Base-by-base conservation (phyloP, 495 filamentous ascomycete species). In the Aspergillus egyptiacus region DNA sequence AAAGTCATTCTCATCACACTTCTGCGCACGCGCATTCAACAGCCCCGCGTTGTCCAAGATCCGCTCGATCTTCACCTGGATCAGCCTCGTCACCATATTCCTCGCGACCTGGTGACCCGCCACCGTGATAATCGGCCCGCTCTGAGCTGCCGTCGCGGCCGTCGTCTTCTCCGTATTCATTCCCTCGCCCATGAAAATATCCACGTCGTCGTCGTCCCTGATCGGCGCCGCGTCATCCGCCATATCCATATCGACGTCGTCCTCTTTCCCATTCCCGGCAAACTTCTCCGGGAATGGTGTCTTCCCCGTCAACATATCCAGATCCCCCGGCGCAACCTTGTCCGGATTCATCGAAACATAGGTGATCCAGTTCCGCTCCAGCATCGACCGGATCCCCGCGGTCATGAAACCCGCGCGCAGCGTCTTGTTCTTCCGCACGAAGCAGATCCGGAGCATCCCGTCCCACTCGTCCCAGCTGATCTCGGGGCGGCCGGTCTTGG, bases 381-480 rank as follows among this genome's bases (percentile, higher is more conserved):
- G 96, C 49, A 74, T 72, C 66, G 90, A 87, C 47, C 95, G 65
- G 75, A 96, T 79, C 35, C 80, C 76, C 68, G 96, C 76, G 14
- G 96, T 84, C 33, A 81, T 86, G 42, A 76, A 84, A 18, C 81
- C 86, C 4, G 82, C 81, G 34, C 87, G 75, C 28, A 96, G 71
- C 9, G 89, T 94, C 64, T 84, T 84, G 55, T 87, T 86, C 59
- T 84, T 78, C 36, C 85, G 70, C 42, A 87, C 82, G 66, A 97
- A 97, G 40, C 78, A 82, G 28, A 97, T 83, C 39, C 91, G 66
- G 55, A 97, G 62, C 51, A 97, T 70, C 0, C 91, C 91, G 63
- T 97, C 91, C 82, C 90, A 96, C 67, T 97, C 91, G 39, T 94
- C 87, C 62, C 91, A 96, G 55, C 81, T 86, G 41, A 96, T 85